phyloP scores from a whole-genome alignment of 306 rosid species.

The Coriaria nepalensis region DNA sequence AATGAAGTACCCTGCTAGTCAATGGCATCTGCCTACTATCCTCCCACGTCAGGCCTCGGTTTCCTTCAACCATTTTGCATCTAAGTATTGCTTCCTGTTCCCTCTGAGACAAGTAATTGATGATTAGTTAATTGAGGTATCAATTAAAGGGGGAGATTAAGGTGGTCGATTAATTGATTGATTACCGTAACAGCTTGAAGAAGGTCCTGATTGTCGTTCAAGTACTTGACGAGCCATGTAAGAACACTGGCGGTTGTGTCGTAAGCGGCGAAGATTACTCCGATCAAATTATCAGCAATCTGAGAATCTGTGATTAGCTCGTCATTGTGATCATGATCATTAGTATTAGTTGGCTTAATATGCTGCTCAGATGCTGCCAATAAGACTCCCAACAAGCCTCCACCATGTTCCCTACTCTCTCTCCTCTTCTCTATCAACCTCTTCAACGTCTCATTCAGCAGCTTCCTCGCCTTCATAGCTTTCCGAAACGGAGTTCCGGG shows the following conservation, averaged over 20 bases:
- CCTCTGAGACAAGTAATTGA: slow-evolving; percentile 25
- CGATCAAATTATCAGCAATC: slow-evolving; percentile 17
- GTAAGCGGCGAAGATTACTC: slow-evolving; percentile 20
- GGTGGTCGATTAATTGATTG: too few relatives aligned
- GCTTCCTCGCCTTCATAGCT: slow-evolving; percentile 20
- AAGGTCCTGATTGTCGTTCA: slow-evolving; percentile 10
- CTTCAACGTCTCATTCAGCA: slow-evolving; percentile 4
- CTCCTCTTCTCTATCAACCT: slow-evolving; percentile 11
- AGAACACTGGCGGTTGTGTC: slow-evolving; percentile 20
- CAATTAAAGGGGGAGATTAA: too few relatives aligned
- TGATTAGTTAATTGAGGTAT: too few relatives aligned
- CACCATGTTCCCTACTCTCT: slow-evolving; percentile 1
- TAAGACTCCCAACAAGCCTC: not conserved
- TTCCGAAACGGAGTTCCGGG: slow-evolving; percentile 11
- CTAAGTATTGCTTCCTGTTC: slow-evolving; percentile 49
- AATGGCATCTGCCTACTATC: slow-evolving; percentile 58
- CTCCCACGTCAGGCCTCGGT: slow-evolving; percentile 59
- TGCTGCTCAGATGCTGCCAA: too few relatives aligned
- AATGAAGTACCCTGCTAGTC: slow-evolving; percentile 33
- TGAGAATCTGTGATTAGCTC: not conserved
- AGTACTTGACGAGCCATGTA: slow-evolving; percentile 19
- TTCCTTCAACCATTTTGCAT: slow-evolving; percentile 18
- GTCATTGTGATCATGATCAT: slow-evolving; percentile 4
- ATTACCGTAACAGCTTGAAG: slow-evolving; percentile 10
- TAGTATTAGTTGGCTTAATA: not conserved